Percentiles rank a stretch among this genome's conserved stretches.
Conservation (phyloP, 2,329 filamentous ascomycete genomes). For the Aspergillus aculeatinus region DNA sequence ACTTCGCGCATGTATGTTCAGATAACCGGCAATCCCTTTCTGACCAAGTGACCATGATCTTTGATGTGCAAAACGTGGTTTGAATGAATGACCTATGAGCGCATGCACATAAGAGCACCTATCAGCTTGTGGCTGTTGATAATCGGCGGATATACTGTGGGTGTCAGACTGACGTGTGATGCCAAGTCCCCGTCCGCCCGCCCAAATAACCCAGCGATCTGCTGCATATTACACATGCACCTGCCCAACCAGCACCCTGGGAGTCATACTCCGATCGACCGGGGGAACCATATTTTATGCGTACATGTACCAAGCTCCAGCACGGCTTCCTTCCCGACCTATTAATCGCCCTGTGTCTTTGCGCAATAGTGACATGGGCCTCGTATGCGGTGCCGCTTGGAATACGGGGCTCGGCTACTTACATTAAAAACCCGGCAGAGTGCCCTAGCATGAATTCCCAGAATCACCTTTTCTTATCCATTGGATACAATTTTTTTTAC, state of each 20-base stretch:
- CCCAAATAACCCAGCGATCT: neutral
- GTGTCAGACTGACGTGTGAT: neutral
- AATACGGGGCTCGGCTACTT: neutral
- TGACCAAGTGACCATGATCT: too few relatives aligned
- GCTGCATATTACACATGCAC: neutral
- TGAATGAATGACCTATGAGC: too few relatives aligned
- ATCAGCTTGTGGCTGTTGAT: too few relatives aligned
- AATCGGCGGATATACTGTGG: too few relatives aligned
- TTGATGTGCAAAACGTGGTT: too few relatives aligned
- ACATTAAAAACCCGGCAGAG: neutral
- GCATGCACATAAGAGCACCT: too few relatives aligned
- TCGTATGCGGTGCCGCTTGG: neutral
- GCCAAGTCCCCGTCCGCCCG: neutral
- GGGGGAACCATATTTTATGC: neutral
- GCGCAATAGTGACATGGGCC: neutral
- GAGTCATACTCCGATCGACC: neutral
- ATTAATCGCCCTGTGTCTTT: neutral
- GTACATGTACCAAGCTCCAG: neutral
- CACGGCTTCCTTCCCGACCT: too few relatives aligned
- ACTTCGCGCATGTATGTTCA: too few relatives aligned
- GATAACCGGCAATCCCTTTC: too few relatives aligned
- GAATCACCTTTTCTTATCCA: neutral
- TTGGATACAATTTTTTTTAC: too few relatives aligned
- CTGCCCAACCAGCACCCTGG: neutral
- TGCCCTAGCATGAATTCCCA: too few relatives aligned